phyloP scores from a whole-genome alignment of 163 green algal genomes.

The Chlamydomonas reinhardtii region DNA sequence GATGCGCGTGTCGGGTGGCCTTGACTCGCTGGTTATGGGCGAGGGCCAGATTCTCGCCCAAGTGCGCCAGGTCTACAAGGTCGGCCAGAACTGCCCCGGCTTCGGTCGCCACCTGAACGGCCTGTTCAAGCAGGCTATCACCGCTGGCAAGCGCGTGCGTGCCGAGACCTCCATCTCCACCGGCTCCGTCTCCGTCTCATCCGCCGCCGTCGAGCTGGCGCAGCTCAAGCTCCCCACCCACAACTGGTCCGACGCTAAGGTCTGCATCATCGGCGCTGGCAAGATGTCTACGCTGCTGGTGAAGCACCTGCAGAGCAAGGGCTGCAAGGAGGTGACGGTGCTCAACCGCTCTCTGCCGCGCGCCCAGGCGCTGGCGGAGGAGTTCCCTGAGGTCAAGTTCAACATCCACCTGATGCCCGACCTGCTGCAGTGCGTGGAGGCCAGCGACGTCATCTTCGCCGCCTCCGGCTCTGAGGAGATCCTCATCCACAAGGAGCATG shows the following conservation, averaged over 20 bases:
- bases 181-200: conserved; percentile 95
- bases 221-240: conserved; percentile 96
- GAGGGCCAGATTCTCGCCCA: conserved; percentile 99
- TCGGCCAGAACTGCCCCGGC: conserved; percentile 89
- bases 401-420: conserved; percentile 95
- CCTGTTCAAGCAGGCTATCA: conserved; percentile 99
- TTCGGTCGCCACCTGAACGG: conserved; percentile 98
- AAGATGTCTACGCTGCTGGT: conserved; percentile 99
- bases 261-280: conserved; percentile 98
- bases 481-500: conserved; percentile 88
- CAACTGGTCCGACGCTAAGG: conserved; percentile 82
- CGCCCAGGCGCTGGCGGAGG: conserved; percentile 88
- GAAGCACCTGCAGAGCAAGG: conserved; percentile 98
- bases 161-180: conserved; percentile 96
- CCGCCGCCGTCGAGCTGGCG: conserved; percentile 96
- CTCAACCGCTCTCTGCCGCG: conserved; percentile 92
- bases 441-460: conserved; percentile 95
- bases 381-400: conserved; percentile 93
- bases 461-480: conserved; percentile 88
- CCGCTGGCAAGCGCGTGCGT: conserved; percentile 96
- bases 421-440: conserved; percentile 87
- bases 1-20: conserved; percentile 92
- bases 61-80: conserved; percentile 95
- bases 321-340: conserved; percentile 88
- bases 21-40: conserved; percentile 99